Base-by-base conservation (phyloP, 495 filamentous ascomycete genomes). In the Podospora conica region DNA sequence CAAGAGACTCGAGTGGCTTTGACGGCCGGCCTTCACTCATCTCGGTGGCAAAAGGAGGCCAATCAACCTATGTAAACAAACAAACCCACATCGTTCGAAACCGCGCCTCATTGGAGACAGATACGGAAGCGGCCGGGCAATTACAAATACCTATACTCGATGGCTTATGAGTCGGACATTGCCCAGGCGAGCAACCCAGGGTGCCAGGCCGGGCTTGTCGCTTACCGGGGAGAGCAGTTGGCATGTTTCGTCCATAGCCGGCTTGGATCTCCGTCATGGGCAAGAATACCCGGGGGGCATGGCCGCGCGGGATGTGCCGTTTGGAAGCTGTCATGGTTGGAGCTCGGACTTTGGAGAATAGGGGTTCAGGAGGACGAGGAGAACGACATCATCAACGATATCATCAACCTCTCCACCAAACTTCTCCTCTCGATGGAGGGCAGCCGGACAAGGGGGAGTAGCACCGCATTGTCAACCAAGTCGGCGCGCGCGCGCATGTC, bases 1-100 rank as follows among this genome's bases (percentile, higher is more conserved):
- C 23, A 73, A 78, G 71, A 74, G 64, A 64, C 23, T 29, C 27
- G 58, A 66, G 55, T 73, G 71, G 71, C 65, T n/a, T 67, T 23
- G 58, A 21, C 22, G 60, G 29, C 11, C 3, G 31, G 12, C 25
- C 56, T 58, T 58, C 10, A 3, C 11, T 29, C 10, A 10, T 10
- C 21, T n/a, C 18, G n/a, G 60, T 53, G 1, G 60, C 24, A 33
- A 25, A 25, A 21, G 59, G 11, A 53, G 20, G 24, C 18, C 31
- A 53, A 27, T 18, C 18, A 48, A 48, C 40, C 40, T n/a, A 8
- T 48, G 40, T 48, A 48, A 48, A 48, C 40, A 48, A 48, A 48
- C 40, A 33, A 10, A 9, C 29, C 18, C 18, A n/a, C 2, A n/a
- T 48, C 15, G 40, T 7, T 48, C 10, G 10, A 3, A 3, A n/a